Base-by-base conservation (phyloP, 345 rosid genomes). In the Lepidium didymum region DNA sequence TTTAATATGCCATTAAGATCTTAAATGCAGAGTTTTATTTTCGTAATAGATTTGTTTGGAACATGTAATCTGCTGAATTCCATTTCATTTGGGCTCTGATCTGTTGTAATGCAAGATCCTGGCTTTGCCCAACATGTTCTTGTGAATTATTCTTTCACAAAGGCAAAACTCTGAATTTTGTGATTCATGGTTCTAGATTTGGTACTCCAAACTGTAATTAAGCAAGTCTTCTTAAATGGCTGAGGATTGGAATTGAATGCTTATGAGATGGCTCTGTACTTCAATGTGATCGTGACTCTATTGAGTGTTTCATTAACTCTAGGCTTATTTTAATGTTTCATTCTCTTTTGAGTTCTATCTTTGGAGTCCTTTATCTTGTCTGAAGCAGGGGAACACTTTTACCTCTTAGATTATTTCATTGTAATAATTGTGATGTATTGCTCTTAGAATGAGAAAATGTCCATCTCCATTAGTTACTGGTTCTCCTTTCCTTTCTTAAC, bases 71-170 rank as follows among this genome's bases (percentile, higher is more conserved):
- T 23, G 14, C 58, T 3, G 6, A 12, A 15, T 5, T 53, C 38
- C 19, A 1, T 70, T 46, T 63, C 7, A 25, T 37, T 6, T 49
- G 23, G 46, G 27, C 7, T 73, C 7, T 59, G 59, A 46, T 65
- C 67, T 55, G 64, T 71, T 62, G 35, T 62, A 10, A 29, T 71
- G 27, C n/a, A 68, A 46, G 61, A 61, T 62, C 64, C 15, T 34
- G 33, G 47, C 21, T 42, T 38, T n/a, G 36, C 46, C 19, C 38
- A 7, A 19, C 4, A 23, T 2, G 46, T 9, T 47, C 50, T 38
- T 61, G 54, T 69, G 74, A 50, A 60, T 60, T 18, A 10, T 18
- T 40, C 53, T 51, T 50, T 29, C 36, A 21, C 25, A 59, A 38
- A 14, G 43, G 45, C 62, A 36, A 35, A 35, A 4, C 45, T 46